phyloP scores from a whole-genome alignment of 257 asterid species.

The Pogostemon cablin region DNA sequence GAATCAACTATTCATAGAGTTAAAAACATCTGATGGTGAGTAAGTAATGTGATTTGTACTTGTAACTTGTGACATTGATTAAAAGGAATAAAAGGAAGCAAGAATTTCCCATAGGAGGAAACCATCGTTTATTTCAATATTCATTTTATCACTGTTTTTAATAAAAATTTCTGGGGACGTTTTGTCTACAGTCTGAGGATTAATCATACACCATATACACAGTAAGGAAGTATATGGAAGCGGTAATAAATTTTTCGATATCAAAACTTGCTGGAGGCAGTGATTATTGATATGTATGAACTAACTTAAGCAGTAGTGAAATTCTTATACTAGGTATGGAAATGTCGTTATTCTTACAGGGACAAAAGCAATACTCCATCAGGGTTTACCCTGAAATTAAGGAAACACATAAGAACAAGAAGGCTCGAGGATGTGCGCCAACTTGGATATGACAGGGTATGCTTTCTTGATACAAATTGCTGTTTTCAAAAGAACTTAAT shows the following conservation, averaged over 20 bases:
- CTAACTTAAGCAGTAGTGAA: neutral
- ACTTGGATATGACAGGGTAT: conserved; percentile 97
- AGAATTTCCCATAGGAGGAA: neutral
- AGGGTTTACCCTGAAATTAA: conserved; percentile 89
- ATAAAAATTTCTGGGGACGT: conserved; percentile 15
- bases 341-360: conserved; percentile 43
- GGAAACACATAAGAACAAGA: conserved; percentile 94
- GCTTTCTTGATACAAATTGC: conserved; percentile 25
- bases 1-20: neutral
- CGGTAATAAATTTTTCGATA: conserved; percentile 6
- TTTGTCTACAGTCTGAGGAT: neutral
- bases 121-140: neutral
- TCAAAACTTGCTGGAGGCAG: conserved; percentile 14
- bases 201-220: conserved; percentile 26
- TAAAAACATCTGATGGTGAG: neutral
- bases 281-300: conserved; percentile 15
- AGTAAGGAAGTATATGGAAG: conserved; percentile 13
- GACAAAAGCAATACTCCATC: conserved; percentile 98
- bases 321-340: conserved; percentile 25
- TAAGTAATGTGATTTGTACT: conserved; percentile 11
- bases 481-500: conserved; percentile 27
- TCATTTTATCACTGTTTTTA: conserved; percentile 14
- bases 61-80: conserved; percentile 18
- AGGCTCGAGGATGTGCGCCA: conserved; percentile 99
- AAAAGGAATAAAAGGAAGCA: conserved; percentile 12